These are phyloP conservation scores for Pseudotulostoma volvatum DNA, from an alignment of 495 filamentous ascomycete species.

Conservation along the genomic window DNA sequence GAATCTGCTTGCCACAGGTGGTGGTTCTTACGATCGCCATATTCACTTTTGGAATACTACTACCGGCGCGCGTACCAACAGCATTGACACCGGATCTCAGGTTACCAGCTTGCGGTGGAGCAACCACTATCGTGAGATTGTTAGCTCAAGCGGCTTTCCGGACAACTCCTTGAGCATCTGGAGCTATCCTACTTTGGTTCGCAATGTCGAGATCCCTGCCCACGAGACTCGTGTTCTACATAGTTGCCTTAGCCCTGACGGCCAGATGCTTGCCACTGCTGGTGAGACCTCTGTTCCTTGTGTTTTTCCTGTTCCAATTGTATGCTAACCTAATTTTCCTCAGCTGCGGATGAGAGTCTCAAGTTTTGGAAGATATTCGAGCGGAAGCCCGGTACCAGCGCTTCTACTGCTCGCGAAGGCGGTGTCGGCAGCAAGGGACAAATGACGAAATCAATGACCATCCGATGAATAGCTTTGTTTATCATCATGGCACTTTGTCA, in stretches of 20 bases:
- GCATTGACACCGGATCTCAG: constrained; percentile 94
- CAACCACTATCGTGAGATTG: constrained; percentile 92
- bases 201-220: constrained; percentile 97
- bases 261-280: constrained; percentile 91
- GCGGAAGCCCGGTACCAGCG: constrained; percentile 68
- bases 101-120: constrained; percentile 93
- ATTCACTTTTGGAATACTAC: constrained; percentile 99
- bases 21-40: constrained; percentile 88
- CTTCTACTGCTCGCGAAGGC: constrained; percentile 37
- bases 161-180: constrained; percentile 97
- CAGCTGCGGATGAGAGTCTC: constrained; percentile 80
- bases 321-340: constrained; percentile 24
- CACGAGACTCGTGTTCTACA: constrained; percentile 94
- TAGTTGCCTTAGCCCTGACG: constrained; percentile 87
- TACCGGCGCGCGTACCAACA: constrained; percentile 91
- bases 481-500: too few relatives aligned
- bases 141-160: constrained; percentile 93
- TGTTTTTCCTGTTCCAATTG: too few relatives aligned
- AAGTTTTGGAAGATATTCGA: constrained; percentile 99
- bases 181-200: constrained; percentile 92
- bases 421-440: constrained; percentile 46
- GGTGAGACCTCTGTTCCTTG: too few relatives aligned
- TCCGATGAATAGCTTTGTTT: constrained; percentile 38
- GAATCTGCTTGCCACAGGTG: constrained; percentile 90
- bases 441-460: constrained; percentile 93